Base-by-base conservation (phyloP, 805 yeast genomes). In the Metschnikowia rubicola region DNA sequence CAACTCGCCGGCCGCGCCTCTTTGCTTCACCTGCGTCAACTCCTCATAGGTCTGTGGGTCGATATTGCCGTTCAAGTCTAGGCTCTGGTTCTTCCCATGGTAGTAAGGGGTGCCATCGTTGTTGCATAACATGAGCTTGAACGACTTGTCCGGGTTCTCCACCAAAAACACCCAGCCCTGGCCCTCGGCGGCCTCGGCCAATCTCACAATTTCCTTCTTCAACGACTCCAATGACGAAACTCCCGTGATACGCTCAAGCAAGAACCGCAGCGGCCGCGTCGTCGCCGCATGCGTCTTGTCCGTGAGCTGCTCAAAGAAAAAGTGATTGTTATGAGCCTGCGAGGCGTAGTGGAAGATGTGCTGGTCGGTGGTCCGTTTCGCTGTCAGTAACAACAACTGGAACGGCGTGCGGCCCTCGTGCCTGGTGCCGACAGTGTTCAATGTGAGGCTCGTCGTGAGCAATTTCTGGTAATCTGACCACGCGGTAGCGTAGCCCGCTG, bases 321-420 rank as follows among this genome's bases (percentile, higher is more conserved):
- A 75, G 68, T 92, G 99, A 71, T 94, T 94, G 69, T 90, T 91
- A 70, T 87, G 92, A 2, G 90, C 83, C 63, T 87, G 96, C 4
- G 96, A 87, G 3, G 98, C 97, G 60, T 77, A 80, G 68, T 91
- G 94, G 75, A 84, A 91, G n/a, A 80, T 66, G 46, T 80, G 79
- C 31, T 90, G 83, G 57, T 80, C 79, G 30, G 81, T 79, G 30
- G 86, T 73, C 52, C 81, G 79, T 58, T 79, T 78, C 3, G 90
- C 85, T 0, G 94, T 81, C 54, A 82, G 77, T 49, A 81, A 66
- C 48, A 83, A 63, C 45, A 88, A 80, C 51, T 86, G 86, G 63
- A 84, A 80, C 3, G 96, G 92, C 15, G 77, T 70, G 62, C 86
- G 80, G 8, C 86, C 77, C 65, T 89, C 97, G 63, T 83, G 77